Evolutionary conservation across 495 filamentous ascomycete species (phyloP).

Genomic region (Bathelium albidoporum): DNA sequence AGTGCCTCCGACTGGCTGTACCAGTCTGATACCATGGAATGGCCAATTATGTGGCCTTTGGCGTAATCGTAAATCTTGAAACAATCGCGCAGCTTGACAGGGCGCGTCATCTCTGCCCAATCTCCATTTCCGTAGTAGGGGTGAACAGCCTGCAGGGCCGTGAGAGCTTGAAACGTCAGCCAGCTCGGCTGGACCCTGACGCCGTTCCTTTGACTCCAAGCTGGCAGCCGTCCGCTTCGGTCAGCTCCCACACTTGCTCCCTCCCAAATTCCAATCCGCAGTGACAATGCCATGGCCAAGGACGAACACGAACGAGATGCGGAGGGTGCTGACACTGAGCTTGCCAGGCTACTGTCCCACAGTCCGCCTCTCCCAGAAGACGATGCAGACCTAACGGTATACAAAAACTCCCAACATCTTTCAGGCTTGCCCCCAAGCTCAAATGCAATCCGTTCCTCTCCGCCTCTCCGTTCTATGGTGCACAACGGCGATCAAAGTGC

Average conservation of each 20-base stretch:
- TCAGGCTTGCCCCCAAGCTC: neutral
- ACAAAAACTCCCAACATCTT: neutral
- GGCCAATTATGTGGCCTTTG: neutral
- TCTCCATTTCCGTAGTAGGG: no score
- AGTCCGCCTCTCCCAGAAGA: conserved; percentile 1
- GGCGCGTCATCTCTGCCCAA: neutral
- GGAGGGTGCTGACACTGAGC: neutral
- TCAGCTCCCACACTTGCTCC: neutral
- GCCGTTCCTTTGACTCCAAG: neutral
- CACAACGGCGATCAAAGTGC: neutral
- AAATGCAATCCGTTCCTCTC: neutral
- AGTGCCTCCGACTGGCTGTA: neutral
- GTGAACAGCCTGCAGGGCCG: neutral
- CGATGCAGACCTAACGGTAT: neutral
- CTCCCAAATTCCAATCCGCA: neutral
- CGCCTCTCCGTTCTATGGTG: neutral
- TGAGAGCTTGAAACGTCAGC: neutral
- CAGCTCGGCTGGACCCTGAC: neutral
- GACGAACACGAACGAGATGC: conserved; percentile 4
- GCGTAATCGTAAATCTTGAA: conserved; percentile 1
- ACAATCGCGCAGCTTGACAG: neutral
- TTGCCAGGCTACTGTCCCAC: neutral
- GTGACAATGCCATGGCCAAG: conserved; percentile 12
- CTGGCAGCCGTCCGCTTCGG: neutral
- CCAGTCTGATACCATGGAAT: neutral